Percentiles rank a stretch among this genome's conserved stretches.
phyloP scores from a whole-genome alignment of 108 stramenopile species.

The Asterionellopsis glacialis region DNA sequence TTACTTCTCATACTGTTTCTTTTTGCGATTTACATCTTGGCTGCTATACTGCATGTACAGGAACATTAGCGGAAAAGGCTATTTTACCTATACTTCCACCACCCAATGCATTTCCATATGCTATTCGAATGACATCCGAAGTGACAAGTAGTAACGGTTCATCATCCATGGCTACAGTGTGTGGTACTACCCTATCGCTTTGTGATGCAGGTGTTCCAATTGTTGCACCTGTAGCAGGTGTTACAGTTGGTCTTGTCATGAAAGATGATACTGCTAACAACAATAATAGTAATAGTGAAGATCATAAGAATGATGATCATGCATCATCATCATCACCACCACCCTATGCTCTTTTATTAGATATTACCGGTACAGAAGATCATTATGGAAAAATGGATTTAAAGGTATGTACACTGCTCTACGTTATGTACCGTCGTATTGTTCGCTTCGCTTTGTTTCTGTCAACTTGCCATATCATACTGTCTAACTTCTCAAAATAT shows the following conservation, averaged over 20 bases:
- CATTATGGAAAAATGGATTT: constrained; percentile 91
- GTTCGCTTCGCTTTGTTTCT: no score
- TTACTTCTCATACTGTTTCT: no score
- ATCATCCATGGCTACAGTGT: constrained; percentile 75
- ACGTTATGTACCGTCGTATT: no score
- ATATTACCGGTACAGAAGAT: constrained; percentile 90
- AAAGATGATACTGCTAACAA: constrained; percentile 6
- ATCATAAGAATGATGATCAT: constrained; percentile 6
- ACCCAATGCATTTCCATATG: constrained; percentile 75
- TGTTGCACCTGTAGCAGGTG: constrained; percentile 74
- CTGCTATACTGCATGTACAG: no score
- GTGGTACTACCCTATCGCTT: constrained; percentile 74
- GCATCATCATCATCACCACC: not conserved
- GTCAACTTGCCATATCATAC: no score
- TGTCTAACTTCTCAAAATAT: no score
- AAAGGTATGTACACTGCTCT: constrained; percentile 41
- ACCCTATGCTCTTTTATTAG: constrained; percentile 53
- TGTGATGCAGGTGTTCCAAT: constrained; percentile 92
- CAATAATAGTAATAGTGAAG: not conserved
- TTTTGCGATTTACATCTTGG: no score
- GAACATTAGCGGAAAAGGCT: constrained; percentile 81
- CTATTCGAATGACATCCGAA: constrained; percentile 77
- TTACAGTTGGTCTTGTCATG: constrained; percentile 73
- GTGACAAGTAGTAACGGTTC: constrained; percentile 81
- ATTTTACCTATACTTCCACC: constrained; percentile 76